Base-by-base conservation (phyloP, 2,329 filamentous ascomycete genomes). In the Leptographium wingfieldii region DNA sequence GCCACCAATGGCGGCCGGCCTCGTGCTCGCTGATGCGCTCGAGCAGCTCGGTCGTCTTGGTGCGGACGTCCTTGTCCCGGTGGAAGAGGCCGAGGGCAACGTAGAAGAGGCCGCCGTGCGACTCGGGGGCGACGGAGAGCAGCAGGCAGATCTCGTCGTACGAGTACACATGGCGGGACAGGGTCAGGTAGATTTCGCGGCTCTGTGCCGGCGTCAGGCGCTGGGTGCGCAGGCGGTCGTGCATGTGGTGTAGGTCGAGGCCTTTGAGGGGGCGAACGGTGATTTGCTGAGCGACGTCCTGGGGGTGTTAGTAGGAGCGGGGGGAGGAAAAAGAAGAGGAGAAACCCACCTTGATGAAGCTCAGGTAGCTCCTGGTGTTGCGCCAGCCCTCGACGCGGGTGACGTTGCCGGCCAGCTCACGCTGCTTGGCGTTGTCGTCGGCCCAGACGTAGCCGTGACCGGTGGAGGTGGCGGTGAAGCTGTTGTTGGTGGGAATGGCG, bases 381-480 rank as follows among this genome's bases (percentile, higher is more conserved):
- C 94, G 85, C 94, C 94, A 99, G 60, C 92, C 94, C 74, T 99
- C 94, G 63, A 99, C 95, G 60, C 94, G 82, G 60, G 89, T 90
- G 55, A 94, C 90, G 63, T 95, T 96, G 3, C 91, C 92, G 19
- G 91, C 88, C 46, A 99, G 81, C 73, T 99, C 94, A 67, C 86
- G 87, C 67, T 88, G 81, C 72, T 90, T 92, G 9, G 86, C 80
- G 49, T 78, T 76, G 60, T 96, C 90, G 67, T 96, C 90, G 3
- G 87, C 75, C 94, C 94, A 99, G 40, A 99, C 92, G 69, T 95
- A 97, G 49, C 94, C 94, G 70, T 97, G 94, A 0, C 92, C 92
- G 29, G 76, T 77, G 14, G 88, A 78, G 5, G 80, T 80, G 9
- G 59, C 56, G 46, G 56, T 56, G 33, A 33, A 22, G n/a, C 25